A percentile compares a stretch with the other conserved stretches of the same genome.
phyloP scores from a whole-genome alignment of 148 eudicot genomes.

The Camellia lanceoleosa region DNA sequence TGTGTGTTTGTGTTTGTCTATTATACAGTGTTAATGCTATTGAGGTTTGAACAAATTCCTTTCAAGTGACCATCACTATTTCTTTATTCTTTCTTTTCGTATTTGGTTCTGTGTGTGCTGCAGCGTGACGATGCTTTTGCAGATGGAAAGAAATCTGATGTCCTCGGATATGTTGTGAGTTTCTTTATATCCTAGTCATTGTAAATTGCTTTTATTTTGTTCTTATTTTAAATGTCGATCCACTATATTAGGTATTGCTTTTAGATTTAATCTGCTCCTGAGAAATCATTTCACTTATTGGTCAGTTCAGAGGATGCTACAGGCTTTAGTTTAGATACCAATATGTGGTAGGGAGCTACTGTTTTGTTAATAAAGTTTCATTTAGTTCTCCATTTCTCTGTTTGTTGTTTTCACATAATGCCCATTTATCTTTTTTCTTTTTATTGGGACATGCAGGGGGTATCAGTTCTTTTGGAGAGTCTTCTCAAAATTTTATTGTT shows the following conservation, averaged over 20 bases:
- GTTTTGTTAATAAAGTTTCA: too few relatives aligned
- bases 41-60: not conserved
- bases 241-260: not conserved
- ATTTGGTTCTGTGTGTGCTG: constrained; percentile 13
- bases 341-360: constrained; percentile 6
- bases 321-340: not conserved
- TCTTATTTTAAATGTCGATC: not conserved
- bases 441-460: too few relatives aligned
- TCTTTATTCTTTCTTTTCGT: not conserved
- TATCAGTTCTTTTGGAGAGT: too few relatives aligned
- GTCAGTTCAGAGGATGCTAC: not conserved
- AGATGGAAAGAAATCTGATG: constrained; percentile 50
- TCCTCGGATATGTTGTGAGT: constrained; percentile 71
- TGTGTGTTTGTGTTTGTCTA: not conserved
- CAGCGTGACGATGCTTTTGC: constrained; percentile 45
- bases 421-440: too few relatives aligned
- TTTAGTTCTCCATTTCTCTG: too few relatives aligned
- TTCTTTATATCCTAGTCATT: constrained; percentile 37
- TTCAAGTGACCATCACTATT: constrained; percentile 2
- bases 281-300: not conserved
- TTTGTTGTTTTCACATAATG: too few relatives aligned
- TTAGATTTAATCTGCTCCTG: not conserved
- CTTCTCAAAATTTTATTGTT: not conserved
- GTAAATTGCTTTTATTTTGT: not conserved
- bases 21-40: not conserved